Evolutionary conservation across 1,284 basidiomycete species (phyloP).

Genomic region (Lentinus polychrous): DNA sequence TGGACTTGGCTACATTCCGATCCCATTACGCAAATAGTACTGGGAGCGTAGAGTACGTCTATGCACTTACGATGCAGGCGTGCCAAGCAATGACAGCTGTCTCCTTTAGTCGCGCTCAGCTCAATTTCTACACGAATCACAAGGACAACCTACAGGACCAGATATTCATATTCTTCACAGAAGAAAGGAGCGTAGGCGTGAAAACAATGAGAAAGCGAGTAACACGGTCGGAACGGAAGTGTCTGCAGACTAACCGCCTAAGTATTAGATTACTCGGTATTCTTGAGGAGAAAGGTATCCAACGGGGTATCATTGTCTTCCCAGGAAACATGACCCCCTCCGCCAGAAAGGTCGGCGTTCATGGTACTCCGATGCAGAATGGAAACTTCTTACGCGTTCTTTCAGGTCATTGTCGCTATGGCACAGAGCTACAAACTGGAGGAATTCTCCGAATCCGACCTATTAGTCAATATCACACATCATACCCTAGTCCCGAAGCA

Average conservation of each 20-base stretch:
- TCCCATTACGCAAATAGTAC: conserved; percentile 55
- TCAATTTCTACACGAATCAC: conserved; percentile 85
- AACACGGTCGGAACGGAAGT: neutral
- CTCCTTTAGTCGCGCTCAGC: conserved; percentile 63
- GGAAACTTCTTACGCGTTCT: neutral
- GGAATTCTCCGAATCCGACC: conserved; percentile 94
- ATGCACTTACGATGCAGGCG: neutral
- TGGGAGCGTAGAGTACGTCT: conserved; percentile 57
- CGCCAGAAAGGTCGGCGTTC: conserved; percentile 74
- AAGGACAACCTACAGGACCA: conserved; percentile 66
- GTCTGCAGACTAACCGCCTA: neutral
- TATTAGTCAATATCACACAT: conserved; percentile 96
- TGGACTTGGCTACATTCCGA: conserved; percentile 76
- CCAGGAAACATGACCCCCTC: conserved; percentile 95
- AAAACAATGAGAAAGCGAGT: conserved; percentile 93
- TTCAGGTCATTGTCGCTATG: conserved; percentile 85
- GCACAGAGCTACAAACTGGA: conserved; percentile 82
- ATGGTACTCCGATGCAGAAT: neutral
- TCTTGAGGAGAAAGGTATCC: conserved; percentile 85
- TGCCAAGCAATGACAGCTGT: neutral
- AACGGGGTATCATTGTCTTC: conserved; percentile 92
- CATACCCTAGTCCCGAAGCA: conserved; percentile 95
- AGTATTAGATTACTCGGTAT: conserved; percentile 70
- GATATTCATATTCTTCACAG: conserved; percentile 93
- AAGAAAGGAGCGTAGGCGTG: conserved; percentile 88